These are phyloP conservation scores for Scheffersomyces stambukii DNA, from an alignment of 1,139 yeast genomes.

Conservation along the genomic window DNA sequence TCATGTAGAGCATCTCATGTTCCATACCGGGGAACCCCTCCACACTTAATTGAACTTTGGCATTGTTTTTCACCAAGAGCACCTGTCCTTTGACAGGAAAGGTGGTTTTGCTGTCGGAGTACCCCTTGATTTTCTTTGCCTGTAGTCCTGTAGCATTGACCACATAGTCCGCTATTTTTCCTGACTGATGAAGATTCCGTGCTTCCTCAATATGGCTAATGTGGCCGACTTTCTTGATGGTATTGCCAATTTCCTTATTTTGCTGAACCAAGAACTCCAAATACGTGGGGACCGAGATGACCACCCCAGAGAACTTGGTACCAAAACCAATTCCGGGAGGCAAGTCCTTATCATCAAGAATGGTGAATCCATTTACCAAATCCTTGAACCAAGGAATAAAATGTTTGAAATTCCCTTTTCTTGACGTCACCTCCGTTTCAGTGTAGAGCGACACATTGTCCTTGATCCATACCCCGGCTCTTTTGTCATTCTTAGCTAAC, in stretches of 20 bases:
- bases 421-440: conserved; percentile 10
- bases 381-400: conserved; percentile 45
- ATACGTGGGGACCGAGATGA: conserved; percentile 48
- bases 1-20: conserved; percentile 39
- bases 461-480: conserved; percentile 41
- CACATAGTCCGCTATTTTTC: conserved; percentile 31
- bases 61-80: conserved; percentile 34
- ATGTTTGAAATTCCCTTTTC: conserved; percentile 11
- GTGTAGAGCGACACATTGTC: conserved; percentile 27
- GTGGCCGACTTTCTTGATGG: conserved; percentile 24
- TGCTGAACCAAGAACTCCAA: conserved; percentile 40
- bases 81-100: conserved; percentile 38
- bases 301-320: conserved; percentile 41
- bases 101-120: conserved; percentile 23
- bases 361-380: conserved; percentile 30
- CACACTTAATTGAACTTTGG: conserved; percentile 24
- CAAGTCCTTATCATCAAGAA: conserved; percentile 23
- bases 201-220: conserved; percentile 26
- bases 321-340: conserved; percentile 34
- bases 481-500: conserved; percentile 38
- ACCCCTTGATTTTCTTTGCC: conserved; percentile 29
- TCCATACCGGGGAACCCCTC: conserved; percentile 27
- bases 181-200: conserved; percentile 17
- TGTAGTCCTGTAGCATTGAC: conserved; percentile 45
- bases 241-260: conserved; percentile 35